Conservation (phyloP, 1,139 yeast species). For the Blastobotrys malaysiensis region DNA sequence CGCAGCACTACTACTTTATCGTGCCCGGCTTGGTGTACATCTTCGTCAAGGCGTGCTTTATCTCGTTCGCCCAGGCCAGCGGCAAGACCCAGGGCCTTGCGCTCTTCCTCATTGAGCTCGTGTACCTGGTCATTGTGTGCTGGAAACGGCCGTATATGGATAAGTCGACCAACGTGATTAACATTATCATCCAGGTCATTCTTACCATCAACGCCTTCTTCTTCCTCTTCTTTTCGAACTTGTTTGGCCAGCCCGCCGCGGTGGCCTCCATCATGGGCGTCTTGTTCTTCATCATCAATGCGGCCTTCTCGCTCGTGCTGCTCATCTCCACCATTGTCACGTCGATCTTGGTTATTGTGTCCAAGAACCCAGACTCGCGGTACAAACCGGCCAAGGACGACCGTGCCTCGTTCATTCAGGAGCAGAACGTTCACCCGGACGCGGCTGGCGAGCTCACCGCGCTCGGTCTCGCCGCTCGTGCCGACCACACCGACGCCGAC, state of each 20-base stretch:
- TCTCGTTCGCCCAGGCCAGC: slow-evolving; percentile 73
- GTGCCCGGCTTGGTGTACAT: slow-evolving; percentile 57
- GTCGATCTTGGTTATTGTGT: slow-evolving; percentile 73
- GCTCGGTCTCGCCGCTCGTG: slow-evolving; percentile 84
- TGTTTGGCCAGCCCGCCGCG: slow-evolving; percentile 79
- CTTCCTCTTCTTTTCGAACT: slow-evolving; percentile 81
- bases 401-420: slow-evolving; percentile 77
- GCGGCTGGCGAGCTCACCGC: slow-evolving; percentile 68
- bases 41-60: slow-evolving; percentile 70
- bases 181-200: slow-evolving; percentile 73
- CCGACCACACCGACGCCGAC: slow-evolving; percentile 28
- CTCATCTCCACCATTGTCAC: slow-evolving; percentile 72
- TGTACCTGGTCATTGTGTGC: slow-evolving; percentile 60
- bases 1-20: slow-evolving; percentile 78
- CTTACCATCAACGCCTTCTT: slow-evolving; percentile 76
- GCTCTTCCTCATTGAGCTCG: slow-evolving; percentile 68
- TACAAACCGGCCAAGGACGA: slow-evolving; percentile 95
- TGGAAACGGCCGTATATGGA: slow-evolving; percentile 86
- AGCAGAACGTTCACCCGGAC: slow-evolving; percentile 47
- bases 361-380: slow-evolving; percentile 90
- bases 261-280: slow-evolving; percentile 93
- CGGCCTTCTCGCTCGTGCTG: slow-evolving; percentile 78
- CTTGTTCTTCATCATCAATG: slow-evolving; percentile 80
- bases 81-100: slow-evolving; percentile 82
- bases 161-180: slow-evolving; percentile 84